Evolutionary conservation across 78 protist genomes (phyloP).

Genomic region (Dictyostelium discoideum): DNA sequence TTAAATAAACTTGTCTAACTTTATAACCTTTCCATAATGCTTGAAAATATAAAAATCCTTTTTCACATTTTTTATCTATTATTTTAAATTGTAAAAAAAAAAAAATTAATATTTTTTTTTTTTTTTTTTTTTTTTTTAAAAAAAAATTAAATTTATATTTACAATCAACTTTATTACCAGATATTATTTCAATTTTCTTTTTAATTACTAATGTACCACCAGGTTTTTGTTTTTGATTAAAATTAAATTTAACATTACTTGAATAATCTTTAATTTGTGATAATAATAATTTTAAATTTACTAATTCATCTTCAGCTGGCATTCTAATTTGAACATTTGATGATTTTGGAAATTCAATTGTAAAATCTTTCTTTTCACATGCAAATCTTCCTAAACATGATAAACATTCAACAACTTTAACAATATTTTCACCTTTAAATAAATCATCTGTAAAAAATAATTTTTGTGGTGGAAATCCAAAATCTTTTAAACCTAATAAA

Average conservation of each 20-base stretch:
- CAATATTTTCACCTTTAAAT: constrained; percentile 23
- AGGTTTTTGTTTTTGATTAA: not conserved
- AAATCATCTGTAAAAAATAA: constrained; percentile 20
- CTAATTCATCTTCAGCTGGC: constrained; percentile 12
- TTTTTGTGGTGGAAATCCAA: constrained; percentile 39
- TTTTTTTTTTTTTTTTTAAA: not conserved
- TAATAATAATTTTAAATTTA: not conserved
- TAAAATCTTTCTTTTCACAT: not conserved
- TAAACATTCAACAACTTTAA: constrained; percentile 36
- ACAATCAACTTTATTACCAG: not conserved
- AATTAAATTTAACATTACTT: not conserved
- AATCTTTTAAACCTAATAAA: constrained; percentile 39
- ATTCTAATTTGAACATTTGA: constrained; percentile 9
- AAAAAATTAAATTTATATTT: too few species aligned
- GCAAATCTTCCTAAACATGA: not conserved
- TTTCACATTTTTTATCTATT: not conserved
- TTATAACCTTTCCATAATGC: constrained; percentile 49
- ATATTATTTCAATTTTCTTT: not conserved
- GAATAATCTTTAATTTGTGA: constrained; percentile 39
- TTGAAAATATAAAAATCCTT: constrained; percentile 39
- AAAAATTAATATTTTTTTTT: not conserved
- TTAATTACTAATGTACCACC: constrained; percentile 17
- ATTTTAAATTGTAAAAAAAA: not conserved
- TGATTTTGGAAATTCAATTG: not conserved
- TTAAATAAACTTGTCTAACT: constrained; percentile 12